A percentile compares a stretch with the other conserved stretches of the same genome.
These are phyloP conservation scores for Ploettnerulaceae sp. DNA, from an alignment of 2,329 filamentous ascomycete species.

Conservation along the genomic window DNA sequence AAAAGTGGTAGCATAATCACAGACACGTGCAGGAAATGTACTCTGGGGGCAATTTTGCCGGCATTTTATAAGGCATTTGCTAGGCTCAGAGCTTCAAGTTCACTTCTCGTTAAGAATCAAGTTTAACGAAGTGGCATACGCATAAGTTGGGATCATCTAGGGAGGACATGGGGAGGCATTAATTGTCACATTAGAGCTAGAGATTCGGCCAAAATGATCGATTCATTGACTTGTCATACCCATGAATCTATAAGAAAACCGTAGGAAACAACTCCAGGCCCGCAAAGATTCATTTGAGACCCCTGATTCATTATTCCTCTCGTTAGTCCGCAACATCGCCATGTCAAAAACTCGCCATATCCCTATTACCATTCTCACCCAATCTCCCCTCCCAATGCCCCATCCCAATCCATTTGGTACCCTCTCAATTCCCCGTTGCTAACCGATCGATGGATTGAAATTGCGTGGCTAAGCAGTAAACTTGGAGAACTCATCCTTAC, in stretches of 20 bases:
- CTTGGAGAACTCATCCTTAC: slow-evolving; percentile 7
- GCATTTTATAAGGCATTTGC: too few species aligned
- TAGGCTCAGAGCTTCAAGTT: too few species aligned
- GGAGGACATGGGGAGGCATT: too few species aligned
- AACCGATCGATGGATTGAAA: slow-evolving; percentile 3
- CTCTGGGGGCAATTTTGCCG: too few species aligned
- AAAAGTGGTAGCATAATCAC: slow-evolving; percentile 2
- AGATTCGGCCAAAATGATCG: slow-evolving; percentile 1
- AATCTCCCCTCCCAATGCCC: not conserved
- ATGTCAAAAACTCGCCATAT: slow-evolving; percentile 6
- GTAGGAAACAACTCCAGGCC: slow-evolving; percentile 11
- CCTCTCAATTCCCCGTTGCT: not conserved
- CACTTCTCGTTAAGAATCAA: too few species aligned
- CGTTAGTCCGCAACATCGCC: slow-evolving; percentile 11
- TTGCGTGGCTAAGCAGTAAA: not conserved
- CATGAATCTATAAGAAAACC: slow-evolving; percentile 22
- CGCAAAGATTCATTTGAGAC: slow-evolving; percentile 24
- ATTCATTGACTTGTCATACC: slow-evolving; percentile 5
- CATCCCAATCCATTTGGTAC: not conserved
- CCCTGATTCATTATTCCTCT: slow-evolving; percentile 20
- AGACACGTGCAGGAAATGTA: not conserved
- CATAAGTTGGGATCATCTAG: too few species aligned
- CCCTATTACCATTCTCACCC: slow-evolving; percentile 8
- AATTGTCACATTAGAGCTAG: too few species aligned
- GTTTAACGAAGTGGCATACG: too few species aligned